Evolutionary conservation across 2,329 filamentous ascomycete genomes (phyloP), one percentile per base, ranked within the genome.

Genomic region (Arthrinium puccinioides): DNA sequence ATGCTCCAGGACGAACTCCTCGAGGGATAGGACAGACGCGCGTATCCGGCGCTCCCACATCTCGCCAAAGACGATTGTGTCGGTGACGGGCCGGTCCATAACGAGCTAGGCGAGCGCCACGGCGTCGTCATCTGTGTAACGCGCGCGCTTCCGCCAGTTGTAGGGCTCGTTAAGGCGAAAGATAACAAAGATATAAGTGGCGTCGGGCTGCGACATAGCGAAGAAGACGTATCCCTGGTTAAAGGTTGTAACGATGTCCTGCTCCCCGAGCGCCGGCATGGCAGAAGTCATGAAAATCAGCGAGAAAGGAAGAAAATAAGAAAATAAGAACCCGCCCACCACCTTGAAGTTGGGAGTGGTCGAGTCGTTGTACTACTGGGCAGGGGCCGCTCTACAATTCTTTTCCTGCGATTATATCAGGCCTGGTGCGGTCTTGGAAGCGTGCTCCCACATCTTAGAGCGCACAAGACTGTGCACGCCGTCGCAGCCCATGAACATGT

Each of bases 1-100:
- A 30, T 54, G 50, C 6, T 52, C 39, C 11, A 60, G 44, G 2
- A 59, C 47, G 15, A 50, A 54, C 45, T 64, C 61, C 34, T 61
- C 52, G 11, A 63, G 29, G 1, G 47, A 44, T 5, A 59, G 45
- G 16, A 62, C 40, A 4, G 46, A 42, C 5, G 41, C 50, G 6
- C 38, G 45, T 7, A 21, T 42, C 18, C 49, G 33, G 4, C 35
- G 38, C 28, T 49, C 34, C 42, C 51, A 59, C 4, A 63, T 21
- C 18, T 59, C 50, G 1, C 45, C 44, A 25, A 63, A 55, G 5
- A 43, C 52, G 9, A 54, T 9, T 0, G 42, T 47, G 2, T 44
- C 48, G 2, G 44, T 47, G 9, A 58, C 30, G 6, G 44, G 40
- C 26, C 50, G 41, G 21, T 52, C 41, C 19, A 37, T 46, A 21